These are phyloP conservation scores for Hypoxylon cercidicola DNA, from an alignment of 495 filamentous ascomycete genomes.

Conservation along the genomic window DNA sequence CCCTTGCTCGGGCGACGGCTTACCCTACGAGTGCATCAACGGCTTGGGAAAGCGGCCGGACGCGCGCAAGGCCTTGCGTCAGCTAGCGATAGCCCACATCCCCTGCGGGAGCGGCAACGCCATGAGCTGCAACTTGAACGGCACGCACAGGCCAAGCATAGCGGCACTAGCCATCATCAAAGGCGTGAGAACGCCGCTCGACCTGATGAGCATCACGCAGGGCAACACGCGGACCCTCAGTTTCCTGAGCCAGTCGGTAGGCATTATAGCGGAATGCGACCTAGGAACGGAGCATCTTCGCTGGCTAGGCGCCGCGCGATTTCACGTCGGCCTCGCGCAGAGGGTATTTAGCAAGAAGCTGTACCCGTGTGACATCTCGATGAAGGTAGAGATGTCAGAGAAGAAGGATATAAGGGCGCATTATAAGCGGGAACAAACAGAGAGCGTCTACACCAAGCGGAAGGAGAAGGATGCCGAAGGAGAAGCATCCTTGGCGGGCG, in stretches of 20 bases:
- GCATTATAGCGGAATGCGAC: slow-evolving; percentile 90
- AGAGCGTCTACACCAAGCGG: slow-evolving; percentile 27
- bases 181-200: slow-evolving; percentile 80
- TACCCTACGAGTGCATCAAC: slow-evolving; percentile 95
- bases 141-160: slow-evolving; percentile 77
- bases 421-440: slow-evolving; percentile 65
- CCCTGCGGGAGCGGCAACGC: slow-evolving; percentile 95
- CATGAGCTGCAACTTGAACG: slow-evolving; percentile 89
- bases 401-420: slow-evolving; percentile 80
- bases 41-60: slow-evolving; percentile 81
- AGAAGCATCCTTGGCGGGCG: slow-evolving; percentile 21
- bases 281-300: slow-evolving; percentile 88
- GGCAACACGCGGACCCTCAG: slow-evolving; percentile 75
- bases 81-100: slow-evolving; percentile 87
- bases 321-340: slow-evolving; percentile 82
- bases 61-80: slow-evolving; percentile 75
- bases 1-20: slow-evolving; percentile 90
- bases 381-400: slow-evolving; percentile 81
- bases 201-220: slow-evolving; percentile 89
- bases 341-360: slow-evolving; percentile 75
- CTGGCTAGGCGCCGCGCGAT: slow-evolving; percentile 89
- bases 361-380: slow-evolving; percentile 89
- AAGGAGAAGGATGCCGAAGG: slow-evolving; percentile 17
- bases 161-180: slow-evolving; percentile 87
- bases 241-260: slow-evolving; percentile 91